Conservation (phyloP, 2,329 filamentous ascomycete genomes). For the Colletotrichum salicis region DNA sequence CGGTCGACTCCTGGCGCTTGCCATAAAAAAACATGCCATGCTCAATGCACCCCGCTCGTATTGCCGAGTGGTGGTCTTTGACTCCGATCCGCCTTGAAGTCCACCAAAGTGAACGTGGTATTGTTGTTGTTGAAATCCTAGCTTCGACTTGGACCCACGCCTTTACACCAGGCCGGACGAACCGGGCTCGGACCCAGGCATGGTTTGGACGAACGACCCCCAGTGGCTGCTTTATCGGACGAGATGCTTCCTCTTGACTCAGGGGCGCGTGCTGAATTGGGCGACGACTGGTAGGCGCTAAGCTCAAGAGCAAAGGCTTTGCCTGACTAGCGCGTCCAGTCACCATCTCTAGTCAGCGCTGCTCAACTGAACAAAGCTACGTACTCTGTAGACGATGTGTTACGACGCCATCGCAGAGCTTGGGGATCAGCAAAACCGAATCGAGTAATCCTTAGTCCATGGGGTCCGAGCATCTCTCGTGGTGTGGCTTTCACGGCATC, state of each 20-base stretch:
- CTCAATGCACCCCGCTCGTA: neutral
- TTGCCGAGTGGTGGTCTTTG: constrained; percentile 6
- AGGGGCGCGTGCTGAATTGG: constrained; percentile 24
- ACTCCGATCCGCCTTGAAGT: constrained; percentile 5
- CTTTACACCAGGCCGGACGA: constrained; percentile 26
- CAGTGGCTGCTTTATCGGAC: constrained; percentile 29
- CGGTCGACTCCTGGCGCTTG: constrained; percentile 25
- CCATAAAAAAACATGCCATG: neutral
- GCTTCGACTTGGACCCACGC: constrained; percentile 23
- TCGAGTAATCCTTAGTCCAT: constrained; percentile 2
- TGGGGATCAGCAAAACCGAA: constrained; percentile 14
- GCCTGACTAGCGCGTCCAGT: constrained; percentile 21
- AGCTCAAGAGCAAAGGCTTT: neutral
- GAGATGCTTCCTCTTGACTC: constrained; percentile 28
- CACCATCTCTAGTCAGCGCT: constrained; percentile 5
- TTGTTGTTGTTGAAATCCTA: neutral
- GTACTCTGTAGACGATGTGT: neutral
- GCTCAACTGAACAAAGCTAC: constrained; percentile 5
- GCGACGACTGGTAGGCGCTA: constrained; percentile 23
- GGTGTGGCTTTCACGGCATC: neutral
- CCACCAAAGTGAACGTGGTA: constrained; percentile 1
- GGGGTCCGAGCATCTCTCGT: constrained; percentile 12
- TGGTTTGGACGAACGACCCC: constrained; percentile 24
- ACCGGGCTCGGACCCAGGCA: constrained; percentile 25
- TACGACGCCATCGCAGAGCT: constrained; percentile 14